phyloP scores from a whole-genome alignment of 2,329 filamentous ascomycete genomes.

The Amesomyces nigricolor region DNA sequence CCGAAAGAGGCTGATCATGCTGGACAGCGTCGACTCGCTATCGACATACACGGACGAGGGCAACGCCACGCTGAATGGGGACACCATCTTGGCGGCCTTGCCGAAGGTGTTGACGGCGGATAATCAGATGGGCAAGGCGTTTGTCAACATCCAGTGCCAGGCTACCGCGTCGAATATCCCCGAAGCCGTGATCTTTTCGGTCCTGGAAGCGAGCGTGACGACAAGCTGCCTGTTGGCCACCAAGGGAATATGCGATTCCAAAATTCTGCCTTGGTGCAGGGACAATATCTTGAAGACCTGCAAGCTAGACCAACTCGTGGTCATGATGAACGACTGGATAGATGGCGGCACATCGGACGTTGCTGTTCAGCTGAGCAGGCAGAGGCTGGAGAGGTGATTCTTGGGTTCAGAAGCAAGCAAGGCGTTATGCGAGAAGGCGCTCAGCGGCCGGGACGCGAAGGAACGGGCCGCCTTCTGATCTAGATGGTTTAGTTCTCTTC shows the following conservation, averaged over 20 bases:
- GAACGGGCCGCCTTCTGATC: too few species aligned
- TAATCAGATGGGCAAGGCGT: conserved; percentile 31
- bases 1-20: conserved; percentile 35
- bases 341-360: conserved; percentile 46
- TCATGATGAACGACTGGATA: conserved; percentile 48
- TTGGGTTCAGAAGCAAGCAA: background rate
- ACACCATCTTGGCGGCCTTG: conserved; percentile 35
- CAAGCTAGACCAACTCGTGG: conserved; percentile 36
- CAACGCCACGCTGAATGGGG: conserved; percentile 38
- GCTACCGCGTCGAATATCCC: conserved; percentile 46
- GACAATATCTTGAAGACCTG: conserved; percentile 37
- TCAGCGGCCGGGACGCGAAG: too few species aligned
- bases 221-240: conserved; percentile 43
- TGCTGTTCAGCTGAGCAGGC: conserved; percentile 36
- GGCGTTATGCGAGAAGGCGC: too few species aligned
- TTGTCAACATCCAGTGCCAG: conserved; percentile 44
- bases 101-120: conserved; percentile 30
- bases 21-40: conserved; percentile 35
- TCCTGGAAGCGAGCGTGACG: conserved; percentile 39
- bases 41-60: conserved; percentile 38
- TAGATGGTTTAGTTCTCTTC: too few species aligned
- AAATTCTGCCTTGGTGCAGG: conserved; percentile 43
- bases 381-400: conserved; percentile 30
- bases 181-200: conserved; percentile 41
- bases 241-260: conserved; percentile 43